Base-by-base conservation (phyloP, 148 eudicot genomes). In the Heliosperma pusillum region DNA sequence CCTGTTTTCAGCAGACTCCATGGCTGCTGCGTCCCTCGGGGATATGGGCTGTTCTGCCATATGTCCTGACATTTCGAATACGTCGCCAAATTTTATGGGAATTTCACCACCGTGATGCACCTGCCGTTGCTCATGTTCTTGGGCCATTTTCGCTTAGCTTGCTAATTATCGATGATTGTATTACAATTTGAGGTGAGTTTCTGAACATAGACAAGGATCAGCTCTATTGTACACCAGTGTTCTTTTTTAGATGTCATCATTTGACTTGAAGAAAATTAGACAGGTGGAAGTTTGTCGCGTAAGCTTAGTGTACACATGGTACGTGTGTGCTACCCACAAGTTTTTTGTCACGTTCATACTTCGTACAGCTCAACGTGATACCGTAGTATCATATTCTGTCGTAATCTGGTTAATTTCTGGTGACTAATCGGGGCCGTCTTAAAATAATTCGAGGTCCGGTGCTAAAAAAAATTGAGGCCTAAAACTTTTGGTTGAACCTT, bases 1-100 rank as follows among this genome's bases (percentile, higher is more conserved):
- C 7, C 70, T 59, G 10, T 76, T 83, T 71, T 92, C 92, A 1
- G 94, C 97, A 2, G 89, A 66, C 75, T 84, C 85, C 91, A 87
- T 85, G 45, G 85, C 86, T 9, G 91, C 87, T 0, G 96, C 91
- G 73, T 93, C 97, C n/a, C 86, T 76, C 0, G 89, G 93, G 0
- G 91, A 77, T 7, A 90, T 79, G 8, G 89, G 86, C 70, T 83
- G 73, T 24, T 74, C 79, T 0, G 86, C 93, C 50, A 90, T 69
- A 8, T 87, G 81, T 3, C 87, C 93, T 2, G 86, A 81, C 77
- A 90, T 86, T 3, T 80, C 67, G 9, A 88, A 91, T 3, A 91
- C 84, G 69, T 91, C 97, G 17, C 88, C 85, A 60, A 86, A 91
- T 45, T 77, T 89, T 63, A 91, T 72, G 20, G 88, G 58, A 3